Percentiles rank a stretch among this genome's conserved stretches.
Evolutionary conservation across 768 basidiomycete genomes (phyloP).

Genomic region (Suillus placidus): DNA sequence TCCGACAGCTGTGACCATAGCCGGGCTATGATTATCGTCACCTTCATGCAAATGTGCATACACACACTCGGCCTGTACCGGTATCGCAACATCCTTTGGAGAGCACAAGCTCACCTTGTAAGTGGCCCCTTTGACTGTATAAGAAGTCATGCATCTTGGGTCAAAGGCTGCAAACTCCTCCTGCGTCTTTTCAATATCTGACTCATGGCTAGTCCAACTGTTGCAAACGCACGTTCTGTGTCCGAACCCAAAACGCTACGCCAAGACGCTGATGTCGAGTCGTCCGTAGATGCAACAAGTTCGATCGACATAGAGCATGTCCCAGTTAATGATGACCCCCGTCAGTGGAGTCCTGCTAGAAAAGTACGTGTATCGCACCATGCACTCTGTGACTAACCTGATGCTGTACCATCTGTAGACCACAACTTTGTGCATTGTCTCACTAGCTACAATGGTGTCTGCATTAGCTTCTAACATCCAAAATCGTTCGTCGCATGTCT

Average conservation of each 20-base stretch:
- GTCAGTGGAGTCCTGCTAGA: constrained; percentile 55
- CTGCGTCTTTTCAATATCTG: not conserved
- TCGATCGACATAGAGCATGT: constrained; percentile 38
- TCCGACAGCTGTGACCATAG: not conserved
- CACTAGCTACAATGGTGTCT: constrained; percentile 25
- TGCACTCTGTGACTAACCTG: not conserved
- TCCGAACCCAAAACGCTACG: not conserved
- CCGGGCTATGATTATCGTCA: not conserved
- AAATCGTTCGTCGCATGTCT: constrained; percentile 25
- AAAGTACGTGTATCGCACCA: constrained; percentile 44
- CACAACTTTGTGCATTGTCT: constrained; percentile 29
- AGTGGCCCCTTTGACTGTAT: not conserved
- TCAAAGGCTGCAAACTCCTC: not conserved
- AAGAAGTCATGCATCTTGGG: not conserved
- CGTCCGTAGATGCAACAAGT: not conserved
- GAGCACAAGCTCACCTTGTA: not conserved
- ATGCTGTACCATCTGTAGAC: constrained; percentile 18
- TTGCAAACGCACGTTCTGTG: not conserved
- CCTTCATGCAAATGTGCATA: not conserved
- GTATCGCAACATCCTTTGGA: not conserved
- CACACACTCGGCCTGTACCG: too few relatives aligned
- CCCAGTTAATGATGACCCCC: constrained; percentile 61
- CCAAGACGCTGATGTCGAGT: not conserved
- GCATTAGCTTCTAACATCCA: constrained; percentile 31
- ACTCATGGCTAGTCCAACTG: not conserved